These are phyloP conservation scores for Aurantiochytrium sp. DNA, from an alignment of 108 stramenopile species.

Conservation along the genomic window DNA sequence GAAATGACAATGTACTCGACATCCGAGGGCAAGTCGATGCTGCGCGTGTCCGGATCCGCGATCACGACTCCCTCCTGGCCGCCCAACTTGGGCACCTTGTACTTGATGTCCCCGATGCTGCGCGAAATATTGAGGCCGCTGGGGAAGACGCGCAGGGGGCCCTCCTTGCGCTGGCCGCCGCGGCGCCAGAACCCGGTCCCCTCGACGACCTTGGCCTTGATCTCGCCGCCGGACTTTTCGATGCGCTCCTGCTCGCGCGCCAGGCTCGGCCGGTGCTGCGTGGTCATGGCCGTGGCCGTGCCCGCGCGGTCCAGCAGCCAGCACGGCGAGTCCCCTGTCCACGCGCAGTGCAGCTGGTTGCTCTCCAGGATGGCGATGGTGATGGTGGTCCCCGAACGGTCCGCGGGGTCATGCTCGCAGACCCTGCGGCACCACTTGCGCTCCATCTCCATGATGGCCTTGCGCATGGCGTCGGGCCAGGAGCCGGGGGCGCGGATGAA, in stretches of 20 bases:
- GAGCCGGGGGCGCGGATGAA: neutral
- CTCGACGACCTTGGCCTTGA: neutral
- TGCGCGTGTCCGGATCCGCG: neutral
- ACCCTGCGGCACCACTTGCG: neutral
- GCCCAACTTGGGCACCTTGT: constrained; percentile 7
- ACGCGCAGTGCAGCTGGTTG: neutral
- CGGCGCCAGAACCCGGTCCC: neutral
- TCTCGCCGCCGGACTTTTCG: neutral
- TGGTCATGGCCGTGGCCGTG: neutral
- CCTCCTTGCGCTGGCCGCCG: neutral
- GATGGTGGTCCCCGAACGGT: neutral
- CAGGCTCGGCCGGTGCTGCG: neutral
- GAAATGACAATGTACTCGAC: neutral
- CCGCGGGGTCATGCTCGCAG: neutral
- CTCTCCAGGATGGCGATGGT: neutral
- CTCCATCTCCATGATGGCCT: neutral
- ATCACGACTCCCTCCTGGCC: neutral
- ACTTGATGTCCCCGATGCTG: neutral
- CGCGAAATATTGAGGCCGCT: constrained; percentile 9
- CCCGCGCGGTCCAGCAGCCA: neutral
- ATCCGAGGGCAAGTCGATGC: neutral
- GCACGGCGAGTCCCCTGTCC: constrained; percentile 12
- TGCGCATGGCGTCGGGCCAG: neutral
- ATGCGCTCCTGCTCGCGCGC: neutral
- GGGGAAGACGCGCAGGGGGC: constrained; percentile 8